phyloP scores from a whole-genome alignment of 2,329 filamentous ascomycete species.

The Reticulascus tulasneorum region DNA sequence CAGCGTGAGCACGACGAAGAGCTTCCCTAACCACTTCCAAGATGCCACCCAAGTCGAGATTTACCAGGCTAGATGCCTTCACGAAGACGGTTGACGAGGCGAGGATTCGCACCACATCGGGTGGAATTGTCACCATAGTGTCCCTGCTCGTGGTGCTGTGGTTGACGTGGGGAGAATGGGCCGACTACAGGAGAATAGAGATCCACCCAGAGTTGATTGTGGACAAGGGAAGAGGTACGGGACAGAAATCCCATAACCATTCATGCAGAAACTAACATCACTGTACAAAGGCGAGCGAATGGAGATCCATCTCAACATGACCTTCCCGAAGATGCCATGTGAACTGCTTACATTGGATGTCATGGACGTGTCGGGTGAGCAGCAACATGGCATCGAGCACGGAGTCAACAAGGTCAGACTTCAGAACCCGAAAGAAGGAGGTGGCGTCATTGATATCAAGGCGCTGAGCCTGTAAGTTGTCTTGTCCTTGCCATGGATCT shows the following conservation, averaged over 20 bases:
- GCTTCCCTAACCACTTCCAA: conserved; percentile 9
- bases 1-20: neutral
- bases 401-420: conserved; percentile 90
- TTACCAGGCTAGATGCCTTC: conserved; percentile 96
- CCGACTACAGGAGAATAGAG: conserved; percentile 79
- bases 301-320: conserved; percentile 98
- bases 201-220: conserved; percentile 92
- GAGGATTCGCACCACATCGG: conserved; percentile 89
- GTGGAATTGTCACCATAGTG: conserved; percentile 88
- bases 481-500: conserved; percentile 10
- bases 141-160: conserved; percentile 86
- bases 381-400: conserved; percentile 90
- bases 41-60: conserved; percentile 90
- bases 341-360: conserved; percentile 95
- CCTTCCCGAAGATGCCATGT: conserved; percentile 89
- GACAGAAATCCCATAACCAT: no score
- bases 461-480: conserved; percentile 60
- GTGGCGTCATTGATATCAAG: conserved; percentile 67
- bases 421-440: conserved; percentile 66
- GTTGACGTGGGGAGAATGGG: conserved; percentile 92
- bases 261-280: no score
- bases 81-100: conserved; percentile 99
- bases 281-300: conserved; percentile 75
- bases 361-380: conserved; percentile 97
- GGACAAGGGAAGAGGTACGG: conserved; percentile 86